Evolutionary conservation across 768 basidiomycete species (phyloP), one percentile per base, ranked within the genome.

Genomic region (Cystofilobasidium bisporidii): DNA sequence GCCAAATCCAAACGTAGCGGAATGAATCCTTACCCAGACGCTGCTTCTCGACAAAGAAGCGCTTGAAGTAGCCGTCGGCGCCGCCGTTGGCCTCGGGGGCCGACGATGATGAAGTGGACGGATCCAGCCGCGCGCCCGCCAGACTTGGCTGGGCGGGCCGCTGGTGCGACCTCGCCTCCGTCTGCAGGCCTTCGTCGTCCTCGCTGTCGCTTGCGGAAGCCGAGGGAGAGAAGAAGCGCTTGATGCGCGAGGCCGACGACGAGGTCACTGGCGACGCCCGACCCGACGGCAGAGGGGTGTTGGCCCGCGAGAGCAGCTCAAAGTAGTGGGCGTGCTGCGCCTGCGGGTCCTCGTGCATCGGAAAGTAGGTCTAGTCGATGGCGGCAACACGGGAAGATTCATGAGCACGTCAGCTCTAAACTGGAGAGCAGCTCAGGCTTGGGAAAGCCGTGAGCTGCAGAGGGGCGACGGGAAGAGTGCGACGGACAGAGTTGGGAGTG

Each of bases 31-130:
- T 93, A 0, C 93, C 93, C 9, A 98, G 80, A 67, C 86, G 83
- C 69, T 82, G 85, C 71, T 93, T 90, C 73, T 96, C 92, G 66
- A 86, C 84, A 74, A 98, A 98, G 79, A 94, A 98, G 0, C 89
- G 82, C 71, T 86, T 84, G 78, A 93, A 94, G 75, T 97, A 97
- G 0, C 92, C 92, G 63, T 91, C 87, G 0, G 91, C 90, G 30
- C 63, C 68, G 8, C 10, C 26, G 41, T 58, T 47, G 38, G 6
- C 32, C 32, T n/a, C 22, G 38, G 22, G 20, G 41, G 57, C 11
- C 26, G 61, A 47, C 36, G 36, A 36, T 12, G 36, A 36, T 12
- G 36, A 36, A 5, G 36, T 6, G 6, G 36, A 36, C 36, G 36
- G 36, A 36, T 12, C 6, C 36, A 36, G 5, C 5, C 24, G 26